Percentiles rank a stretch among this genome's conserved stretches.
Evolutionary conservation across 768 basidiomycete species (phyloP).

Genomic region (Boletus pseudo-olivaceus): DNA sequence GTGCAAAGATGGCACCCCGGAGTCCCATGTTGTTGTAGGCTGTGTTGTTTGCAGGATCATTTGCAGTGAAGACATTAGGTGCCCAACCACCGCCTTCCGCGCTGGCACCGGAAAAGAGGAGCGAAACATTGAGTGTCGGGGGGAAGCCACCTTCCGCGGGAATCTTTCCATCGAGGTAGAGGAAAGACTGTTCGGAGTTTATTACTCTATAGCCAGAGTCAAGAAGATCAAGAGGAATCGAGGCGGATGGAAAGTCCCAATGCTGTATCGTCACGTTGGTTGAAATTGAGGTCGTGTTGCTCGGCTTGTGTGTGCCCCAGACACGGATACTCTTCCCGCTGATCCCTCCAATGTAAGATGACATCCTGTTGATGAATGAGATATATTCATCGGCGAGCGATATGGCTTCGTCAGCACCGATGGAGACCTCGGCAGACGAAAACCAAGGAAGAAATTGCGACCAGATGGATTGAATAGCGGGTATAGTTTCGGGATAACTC

Average conservation of each 20-base stretch:
- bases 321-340: slow-evolving; percentile 38
- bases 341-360: slow-evolving; percentile 30
- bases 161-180: slow-evolving; percentile 38
- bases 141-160: slow-evolving; percentile 33
- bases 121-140: slow-evolving; percentile 28
- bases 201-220: slow-evolving; percentile 35
- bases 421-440: slow-evolving; percentile 39
- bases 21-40: slow-evolving; percentile 25
- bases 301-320: slow-evolving; percentile 43
- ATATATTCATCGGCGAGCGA: slow-evolving; percentile 40
- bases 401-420: slow-evolving; percentile 45
- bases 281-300: slow-evolving; percentile 33
- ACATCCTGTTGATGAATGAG: slow-evolving; percentile 42
- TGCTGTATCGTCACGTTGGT: slow-evolving; percentile 44
- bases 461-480: slow-evolving; percentile 42
- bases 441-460: slow-evolving; percentile 40
- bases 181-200: slow-evolving; percentile 35
- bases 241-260: slow-evolving; percentile 36
- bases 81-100: slow-evolving; percentile 33
- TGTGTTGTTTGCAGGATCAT: slow-evolving; percentile 33
- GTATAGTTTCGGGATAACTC: slow-evolving; percentile 40
- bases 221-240: slow-evolving; percentile 34
- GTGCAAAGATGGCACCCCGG: slow-evolving; percentile 35
- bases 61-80: slow-evolving; percentile 33
- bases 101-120: slow-evolving; percentile 30